Conservation (phyloP, 2,329 filamentous ascomycete species). For the Fusarium vanettenii region DNA sequence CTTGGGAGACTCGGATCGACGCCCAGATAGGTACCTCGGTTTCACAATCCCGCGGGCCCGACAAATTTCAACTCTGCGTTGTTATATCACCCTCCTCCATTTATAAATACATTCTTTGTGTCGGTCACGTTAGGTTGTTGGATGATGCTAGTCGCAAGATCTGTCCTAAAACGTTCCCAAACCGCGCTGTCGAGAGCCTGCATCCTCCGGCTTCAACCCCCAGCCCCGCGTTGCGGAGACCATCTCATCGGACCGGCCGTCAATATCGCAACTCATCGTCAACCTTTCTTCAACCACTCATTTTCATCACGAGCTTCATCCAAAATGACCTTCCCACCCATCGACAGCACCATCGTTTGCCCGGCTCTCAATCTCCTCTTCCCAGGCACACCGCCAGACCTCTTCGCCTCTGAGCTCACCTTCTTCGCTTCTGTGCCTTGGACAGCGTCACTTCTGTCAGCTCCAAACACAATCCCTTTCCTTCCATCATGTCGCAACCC, state of each 20-base stretch:
- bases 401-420: conserved; percentile 43
- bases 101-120: not conserved
- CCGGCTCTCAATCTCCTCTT: conserved; percentile 46
- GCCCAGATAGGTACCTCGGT: conserved; percentile 27
- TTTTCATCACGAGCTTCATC: conserved; percentile 25
- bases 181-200: conserved; percentile 21
- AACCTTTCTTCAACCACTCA: not conserved
- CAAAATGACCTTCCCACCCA: conserved; percentile 32
- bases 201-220: conserved; percentile 5
- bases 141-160: conserved; percentile 27
- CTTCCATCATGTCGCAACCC: conserved; percentile 50
- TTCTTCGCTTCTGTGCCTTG: conserved; percentile 52
- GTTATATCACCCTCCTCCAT: not conserved
- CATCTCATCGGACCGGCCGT: not conserved
- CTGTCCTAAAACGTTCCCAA: conserved; percentile 19
- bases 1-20: not conserved
- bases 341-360: conserved; percentile 45
- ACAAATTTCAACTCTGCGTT: not conserved
- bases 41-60: conserved; percentile 15
- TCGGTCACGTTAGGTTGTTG: not conserved
- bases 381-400: conserved; percentile 36
- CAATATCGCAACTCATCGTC: not conserved
- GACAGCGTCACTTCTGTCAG: conserved; percentile 47
- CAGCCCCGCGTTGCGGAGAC: conserved; percentile 19
- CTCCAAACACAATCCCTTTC: conserved; percentile 46